Base-by-base conservation (phyloP, 176 grass and related monocot genomes). In the Carex parvula region DNA sequence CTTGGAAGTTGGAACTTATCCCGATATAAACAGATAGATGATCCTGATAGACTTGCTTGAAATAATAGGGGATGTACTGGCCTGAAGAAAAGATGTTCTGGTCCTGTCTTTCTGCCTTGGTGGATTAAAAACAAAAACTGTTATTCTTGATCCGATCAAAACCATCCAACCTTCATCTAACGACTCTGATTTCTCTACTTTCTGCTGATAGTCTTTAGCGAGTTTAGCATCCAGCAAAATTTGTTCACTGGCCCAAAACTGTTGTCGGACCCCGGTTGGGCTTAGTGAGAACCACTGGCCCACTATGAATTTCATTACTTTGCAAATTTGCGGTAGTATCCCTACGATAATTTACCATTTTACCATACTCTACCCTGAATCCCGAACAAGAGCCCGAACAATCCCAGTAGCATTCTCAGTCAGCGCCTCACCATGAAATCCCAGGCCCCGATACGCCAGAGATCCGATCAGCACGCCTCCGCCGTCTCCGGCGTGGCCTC, bases 391-490 rank as follows among this genome's bases (percentile, higher is more conserved):
- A 20, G 9, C 33, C 37, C 22, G 48, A 2, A 52, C 61, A 11
- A 64, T 24, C 30, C 62, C 62, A 66, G 39, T 64, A 14, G 1
- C 14, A 33, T 13, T 52, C 29, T 29, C 22, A 55, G 81, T 83
- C 81, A 30, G 42, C 62, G 42, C 21, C 62, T 44, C 4, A n/a
- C 81, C 22, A 83, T 83, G 81, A 83, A 83, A 42, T 66, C 81
- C 21, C 60, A 63, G 29, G 21, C 84, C 5, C 61, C 50, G 79
- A 79, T 81, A 74, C 80, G 66, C 73, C 87, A 86, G 50, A 77
- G 13, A 92, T 87, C 81, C 88, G 90, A 97, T 92, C 91, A 80
- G 79, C 62, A 86, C 50, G 81, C 73, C 86, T 41, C 84, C 74
- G 20, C 67, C 54, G 79, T 87, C 80, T 56, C 89, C 0, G 84